A percentile compares a stretch with the other conserved stretches of the same genome.
Conservation (phyloP, 768 basidiomycete species). For the Boletus pseudo-olivaceus region DNA sequence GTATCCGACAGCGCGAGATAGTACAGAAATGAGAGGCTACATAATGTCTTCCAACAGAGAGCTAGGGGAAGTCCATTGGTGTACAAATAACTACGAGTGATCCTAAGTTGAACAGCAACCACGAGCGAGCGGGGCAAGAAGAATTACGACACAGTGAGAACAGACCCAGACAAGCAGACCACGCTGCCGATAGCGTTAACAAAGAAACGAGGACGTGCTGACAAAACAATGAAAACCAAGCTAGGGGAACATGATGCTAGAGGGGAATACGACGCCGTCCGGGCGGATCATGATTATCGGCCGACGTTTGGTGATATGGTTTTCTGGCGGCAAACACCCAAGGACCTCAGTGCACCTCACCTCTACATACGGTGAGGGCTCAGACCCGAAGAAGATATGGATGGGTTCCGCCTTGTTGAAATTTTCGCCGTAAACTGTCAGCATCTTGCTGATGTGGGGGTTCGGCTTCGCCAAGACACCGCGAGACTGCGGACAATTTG, state of each 20-base stretch:
- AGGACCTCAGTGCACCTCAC: constrained; percentile 84
- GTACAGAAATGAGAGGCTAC: constrained; percentile 31
- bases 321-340: constrained; percentile 76
- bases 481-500: constrained; percentile 61
- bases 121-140: constrained; percentile 3
- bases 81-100: constrained; percentile 31
- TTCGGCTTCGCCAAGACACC: constrained; percentile 73
- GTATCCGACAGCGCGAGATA: constrained; percentile 14
- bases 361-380: constrained; percentile 84
- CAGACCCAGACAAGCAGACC: constrained; percentile 24
- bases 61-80: constrained; percentile 28
- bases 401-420: constrained; percentile 81
- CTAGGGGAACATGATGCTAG: constrained; percentile 77
- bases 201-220: constrained; percentile 14
- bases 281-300: constrained; percentile 79
- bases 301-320: constrained; percentile 61
- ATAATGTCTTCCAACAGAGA: constrained; percentile 24
- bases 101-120: constrained; percentile 28
- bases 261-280: constrained; percentile 87
- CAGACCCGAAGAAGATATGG: constrained; percentile 81
- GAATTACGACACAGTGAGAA: constrained; percentile 20
- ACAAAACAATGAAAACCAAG: constrained; percentile 11
- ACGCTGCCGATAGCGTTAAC: constrained; percentile 27
- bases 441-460: constrained; percentile 72
- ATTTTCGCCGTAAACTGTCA: constrained; percentile 87